Base-by-base conservation (phyloP, 2,329 filamentous ascomycete species). In the Hysterium pulicare region DNA sequence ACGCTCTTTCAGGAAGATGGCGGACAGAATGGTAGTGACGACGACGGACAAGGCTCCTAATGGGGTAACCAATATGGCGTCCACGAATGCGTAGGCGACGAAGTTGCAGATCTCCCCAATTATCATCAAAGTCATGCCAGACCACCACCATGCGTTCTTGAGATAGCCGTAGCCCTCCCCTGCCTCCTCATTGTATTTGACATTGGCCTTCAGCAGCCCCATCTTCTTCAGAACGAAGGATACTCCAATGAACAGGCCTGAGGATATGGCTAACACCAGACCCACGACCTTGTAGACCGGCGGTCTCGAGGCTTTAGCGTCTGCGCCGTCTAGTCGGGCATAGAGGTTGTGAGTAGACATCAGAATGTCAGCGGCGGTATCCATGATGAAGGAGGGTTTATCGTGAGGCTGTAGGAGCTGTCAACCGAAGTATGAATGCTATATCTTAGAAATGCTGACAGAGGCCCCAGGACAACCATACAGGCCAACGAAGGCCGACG, bases 91-190 rank as follows among this genome's bases (percentile, higher is more conserved):
- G 63, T 97, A 97, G 41, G 93, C 93, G 63, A 91, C 88, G 65
- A 97, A 95, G 70, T 98, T 98, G 79, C 89, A 95, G 43, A 95
- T 81, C 69, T 98, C 93, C 54, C 93, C 93, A 33, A 97, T 58
- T 55, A 97, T 95, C 93, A 98, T 97, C 45, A 97, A 77, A 0
- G 75, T 90, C 93, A 98, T 97, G 55, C 93, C 93, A 1, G 74
- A 68, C 93, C 93, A 98, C 93, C 93, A 98, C 73, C 80, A 95
- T 16, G 75, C 75, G 60, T 97, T 97, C 72, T 95, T 95, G 57
- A 98, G 81, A 66, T 97, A 98, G 48, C 91, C 90, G 66, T 97
- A 97, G 43, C 93, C 93, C 68, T 97, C 91, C 46, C 93, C 93
- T 0, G 93, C 90, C 52, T 87, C 88, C 70, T 97, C 90, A 48